Base-by-base conservation (phyloP, 805 yeast genomes). In the Wickerhamiella dianesei region DNA sequence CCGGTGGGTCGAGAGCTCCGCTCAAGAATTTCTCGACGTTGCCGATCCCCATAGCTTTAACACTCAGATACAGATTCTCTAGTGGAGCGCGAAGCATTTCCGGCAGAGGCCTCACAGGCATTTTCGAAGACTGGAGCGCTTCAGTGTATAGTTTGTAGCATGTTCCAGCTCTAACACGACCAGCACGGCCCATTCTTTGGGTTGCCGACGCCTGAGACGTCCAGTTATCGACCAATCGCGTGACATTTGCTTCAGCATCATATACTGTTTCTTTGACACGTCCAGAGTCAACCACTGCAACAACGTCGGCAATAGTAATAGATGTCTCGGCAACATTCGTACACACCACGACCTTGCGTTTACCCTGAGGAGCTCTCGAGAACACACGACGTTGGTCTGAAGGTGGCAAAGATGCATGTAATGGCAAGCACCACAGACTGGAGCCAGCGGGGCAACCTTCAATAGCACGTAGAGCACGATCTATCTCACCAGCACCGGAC, bases 261-360 rank as follows among this genome's bases (percentile, higher is more conserved):
- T 78, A 89, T 21, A 75, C 73, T 56, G 84, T 74, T 14, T 79
- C 78, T 57, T 89, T 89, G 4, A 84, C 88, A 45, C 86, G 69
- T 1, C 98, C 98, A 1, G 83, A 67, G 59, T 89, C 97, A 40
- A 89, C 74, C 1, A 89, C 96, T 0, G 79, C 94, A 9, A 87
- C 95, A 63, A 89, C 84, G 63, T 89, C 98, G 14, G 95, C 85
- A 47, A 89, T 89, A 1, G 98, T 89, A 53, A 89, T 87, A 14
- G 98, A 89, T 0, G 98, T 89, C 64, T 89, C 98, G 0, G 98
- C 98, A 49, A 89, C 84, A 59, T 89, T 88, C 0, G 98, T 89
- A 1, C 95, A 76, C 0, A 82, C 89, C 12, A 89, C 87, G 36
- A 89, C 74, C 55, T 89, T 89, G 52, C 96, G 70, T 39, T 56